A percentile compares a stretch with the other conserved stretches of the same genome.
These are phyloP conservation scores for Aristolochia contorta DNA, from an alignment of 164 flowering plant species.

Conservation along the genomic window DNA sequence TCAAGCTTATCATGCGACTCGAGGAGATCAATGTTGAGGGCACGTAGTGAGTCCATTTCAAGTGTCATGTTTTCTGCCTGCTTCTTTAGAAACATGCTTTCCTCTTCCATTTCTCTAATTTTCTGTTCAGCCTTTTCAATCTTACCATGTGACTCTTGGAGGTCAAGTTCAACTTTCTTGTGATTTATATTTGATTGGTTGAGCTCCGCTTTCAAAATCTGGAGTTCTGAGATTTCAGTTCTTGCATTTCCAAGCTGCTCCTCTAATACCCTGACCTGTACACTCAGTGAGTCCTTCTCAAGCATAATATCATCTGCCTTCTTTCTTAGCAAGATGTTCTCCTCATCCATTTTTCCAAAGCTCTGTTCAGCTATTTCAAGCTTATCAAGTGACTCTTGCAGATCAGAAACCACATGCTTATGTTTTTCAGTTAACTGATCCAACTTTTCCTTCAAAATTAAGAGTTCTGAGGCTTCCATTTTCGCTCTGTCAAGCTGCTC, in stretches of 20 bases:
- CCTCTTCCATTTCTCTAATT: constrained; percentile 20
- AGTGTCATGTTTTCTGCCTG: background rate
- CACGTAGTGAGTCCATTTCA: constrained; percentile 3
- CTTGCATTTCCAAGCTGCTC: background rate
- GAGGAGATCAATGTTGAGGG: constrained; percentile 9
- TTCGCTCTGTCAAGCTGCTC: background rate
- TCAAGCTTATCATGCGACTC: constrained; percentile 24
- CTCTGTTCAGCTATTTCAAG: too few species aligned
- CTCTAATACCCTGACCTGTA: constrained; percentile 19
- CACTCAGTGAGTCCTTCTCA: constrained; percentile 22
- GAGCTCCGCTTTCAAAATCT: constrained; percentile 1
- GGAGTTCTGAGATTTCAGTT: constrained; percentile 1
- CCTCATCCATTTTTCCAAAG: too few species aligned
- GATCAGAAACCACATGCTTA: too few species aligned
- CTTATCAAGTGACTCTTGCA: too few species aligned
- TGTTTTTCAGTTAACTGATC: too few species aligned
- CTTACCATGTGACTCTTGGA: constrained; percentile 21
- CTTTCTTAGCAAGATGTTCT: too few species aligned
- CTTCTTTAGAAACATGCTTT: background rate
- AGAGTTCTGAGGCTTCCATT: background rate
- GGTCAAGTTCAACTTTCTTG: constrained; percentile 19
- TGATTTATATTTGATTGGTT: constrained; percentile 19
- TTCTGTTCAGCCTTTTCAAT: constrained; percentile 27
- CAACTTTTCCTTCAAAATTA: too few species aligned
- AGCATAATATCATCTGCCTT: constrained; percentile 21